Evolutionary conservation across 768 basidiomycete species (phyloP).

Genomic region (Terana coerulea): DNA sequence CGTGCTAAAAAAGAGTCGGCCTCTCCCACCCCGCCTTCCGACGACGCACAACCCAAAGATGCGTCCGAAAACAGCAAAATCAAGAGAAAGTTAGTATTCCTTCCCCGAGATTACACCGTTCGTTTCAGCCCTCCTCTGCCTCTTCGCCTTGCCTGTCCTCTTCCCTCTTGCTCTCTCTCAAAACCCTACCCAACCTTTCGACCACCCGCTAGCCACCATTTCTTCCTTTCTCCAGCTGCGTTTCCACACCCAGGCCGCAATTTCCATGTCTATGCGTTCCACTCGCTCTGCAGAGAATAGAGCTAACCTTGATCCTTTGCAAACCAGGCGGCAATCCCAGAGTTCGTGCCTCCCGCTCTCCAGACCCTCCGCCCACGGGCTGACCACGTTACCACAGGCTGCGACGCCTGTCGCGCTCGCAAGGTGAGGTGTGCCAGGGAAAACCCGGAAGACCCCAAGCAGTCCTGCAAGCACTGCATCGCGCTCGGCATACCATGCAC

Average conservation of each 20-base stretch:
- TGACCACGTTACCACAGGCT: constrained; percentile 46
- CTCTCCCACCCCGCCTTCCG: constrained; percentile 62
- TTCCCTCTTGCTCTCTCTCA: constrained; percentile 36
- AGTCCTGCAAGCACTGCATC: constrained; percentile 84
- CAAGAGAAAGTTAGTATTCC: constrained; percentile 71
- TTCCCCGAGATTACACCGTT: constrained; percentile 57
- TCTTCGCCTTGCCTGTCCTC: constrained; percentile 38
- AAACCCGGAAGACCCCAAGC: constrained; percentile 70
- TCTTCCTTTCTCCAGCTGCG: constrained; percentile 21
- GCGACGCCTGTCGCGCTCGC: constrained; percentile 82
- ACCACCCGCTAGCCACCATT: constrained; percentile 27
- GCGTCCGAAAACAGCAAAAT: constrained; percentile 66
- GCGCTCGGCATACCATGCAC: constrained; percentile 81
- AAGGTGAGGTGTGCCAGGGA: constrained; percentile 85
- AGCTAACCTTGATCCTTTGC: constrained; percentile 31
- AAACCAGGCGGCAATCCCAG: constrained; percentile 75
- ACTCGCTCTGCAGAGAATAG: constrained; percentile 20
- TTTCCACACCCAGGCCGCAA: constrained; percentile 10
- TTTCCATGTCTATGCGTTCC: constrained; percentile 17
- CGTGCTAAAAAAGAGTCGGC: constrained; percentile 63
- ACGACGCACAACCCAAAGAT: constrained; percentile 56
- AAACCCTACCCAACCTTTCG: constrained; percentile 20
- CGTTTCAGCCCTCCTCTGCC: constrained; percentile 36
- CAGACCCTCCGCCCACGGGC: constrained; percentile 17
- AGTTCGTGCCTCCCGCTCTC: constrained; percentile 44